Conservation (phyloP, 306 rosid species). For the Cyclanthera cordifolia region DNA sequence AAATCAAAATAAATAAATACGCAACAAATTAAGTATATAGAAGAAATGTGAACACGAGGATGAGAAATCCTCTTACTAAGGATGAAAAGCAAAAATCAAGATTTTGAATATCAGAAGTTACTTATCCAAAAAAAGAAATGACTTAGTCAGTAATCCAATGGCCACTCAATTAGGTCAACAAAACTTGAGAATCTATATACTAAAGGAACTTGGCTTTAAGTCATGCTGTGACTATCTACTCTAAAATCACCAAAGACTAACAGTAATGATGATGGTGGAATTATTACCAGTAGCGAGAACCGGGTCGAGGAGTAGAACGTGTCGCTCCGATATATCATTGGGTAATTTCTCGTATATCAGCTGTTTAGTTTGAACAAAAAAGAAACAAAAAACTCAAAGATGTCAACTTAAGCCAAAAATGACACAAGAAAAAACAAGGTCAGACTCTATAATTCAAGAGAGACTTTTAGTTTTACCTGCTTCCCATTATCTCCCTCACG, state of each 20-base stretch:
- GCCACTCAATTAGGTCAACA: not conserved
- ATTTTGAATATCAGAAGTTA: not conserved
- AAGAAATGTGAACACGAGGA: not conserved
- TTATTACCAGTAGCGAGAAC: no score
- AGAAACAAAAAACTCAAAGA: not conserved
- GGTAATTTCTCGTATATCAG: no score
- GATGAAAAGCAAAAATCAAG: not conserved
- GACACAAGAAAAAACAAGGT: not conserved
- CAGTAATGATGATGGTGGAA: not conserved
- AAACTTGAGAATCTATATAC: not conserved
- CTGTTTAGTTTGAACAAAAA: no score
- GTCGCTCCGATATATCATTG: no score
- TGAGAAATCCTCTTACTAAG: not conserved
- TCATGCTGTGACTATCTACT: not conserved
- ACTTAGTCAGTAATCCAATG: not conserved
- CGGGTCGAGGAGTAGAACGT: no score
- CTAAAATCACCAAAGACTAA: slow-evolving; percentile 7
- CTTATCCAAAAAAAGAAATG: not conserved
- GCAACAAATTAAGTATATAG: not conserved
- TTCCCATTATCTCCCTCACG: slow-evolving; percentile 93
- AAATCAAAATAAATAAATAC: no score
- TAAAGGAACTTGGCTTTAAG: not conserved
- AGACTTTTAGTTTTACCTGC: slow-evolving; percentile 40
- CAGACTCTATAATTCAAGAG: slow-evolving; percentile 6
- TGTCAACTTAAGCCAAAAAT: not conserved